Evolutionary conservation across 2,329 filamentous ascomycete species (phyloP), one percentile per base, ranked within the genome.

Genomic region (Diaporthe batatas): DNA sequence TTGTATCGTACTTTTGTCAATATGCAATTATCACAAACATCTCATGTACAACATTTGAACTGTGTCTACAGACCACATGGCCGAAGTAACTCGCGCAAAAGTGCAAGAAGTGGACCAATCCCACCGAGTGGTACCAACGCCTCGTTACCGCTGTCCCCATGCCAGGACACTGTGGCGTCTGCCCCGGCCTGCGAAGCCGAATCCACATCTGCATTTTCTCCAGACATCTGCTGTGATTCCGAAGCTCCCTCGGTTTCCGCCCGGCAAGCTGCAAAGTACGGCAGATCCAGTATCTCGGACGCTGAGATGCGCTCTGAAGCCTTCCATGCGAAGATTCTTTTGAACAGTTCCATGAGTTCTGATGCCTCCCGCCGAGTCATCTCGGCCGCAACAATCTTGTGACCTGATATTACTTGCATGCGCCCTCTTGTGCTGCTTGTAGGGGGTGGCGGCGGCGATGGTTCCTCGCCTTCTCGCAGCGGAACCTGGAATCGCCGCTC

Each of bases 401-500:
- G 25, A n/a, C 58, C 58, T 1, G 39, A 3, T 10, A 11, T 11
- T 4, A n/a, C 32, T 8, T 5, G 39, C 14, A 62, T 47, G 23
- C 23, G 6, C 16, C 58, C 58, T 12, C 39, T 47, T 32, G 39
- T 47, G 58, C 58, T 62, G 14, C 25, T 44, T 32, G 57, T 29
- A 5, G 12, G 12, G n/a, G 58, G 58, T 2, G 39, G 39, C 5
- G 58, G 5, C 2, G 58, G 39, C 18, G 39, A 44, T 3, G 25
- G 39, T 5, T 44, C 58, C 39, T 47, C 58, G 8, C 58, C 23
- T 14, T 47, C 23, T 8, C 21, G 23, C 23, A 62, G 32, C 25
- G 39, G 58, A 18, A 47, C 39, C 25, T 29, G 21, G 39, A 62
- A 62, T 32, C 58, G 58, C 8, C 25, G 58, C 58, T 62, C 36